Evolutionary conservation across 805 yeast genomes (phyloP).

Genomic region (Scheffersomyces coipomensis): DNA sequence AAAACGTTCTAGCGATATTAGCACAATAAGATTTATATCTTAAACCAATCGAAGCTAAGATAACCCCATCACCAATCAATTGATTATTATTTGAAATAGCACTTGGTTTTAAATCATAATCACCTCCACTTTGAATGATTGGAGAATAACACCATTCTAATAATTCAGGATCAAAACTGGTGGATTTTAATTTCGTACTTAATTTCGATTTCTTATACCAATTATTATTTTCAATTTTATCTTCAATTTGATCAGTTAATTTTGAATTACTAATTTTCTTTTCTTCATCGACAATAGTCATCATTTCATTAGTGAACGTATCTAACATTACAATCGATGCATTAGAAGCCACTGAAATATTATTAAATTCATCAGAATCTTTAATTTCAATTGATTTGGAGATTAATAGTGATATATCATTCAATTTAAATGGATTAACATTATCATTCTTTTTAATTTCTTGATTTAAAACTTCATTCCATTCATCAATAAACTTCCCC

Average conservation of each 20-base stretch:
- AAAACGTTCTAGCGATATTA: conserved; percentile 80
- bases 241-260: conserved; percentile 74
- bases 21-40: conserved; percentile 89
- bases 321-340: conserved; percentile 79
- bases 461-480: conserved; percentile 49
- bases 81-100: conserved; percentile 70
- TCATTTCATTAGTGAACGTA: conserved; percentile 83
- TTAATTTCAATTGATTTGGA: conserved; percentile 61
- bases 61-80: conserved; percentile 69
- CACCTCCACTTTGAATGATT: conserved; percentile 83
- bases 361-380: conserved; percentile 73
- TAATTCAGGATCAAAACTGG: conserved; percentile 61
- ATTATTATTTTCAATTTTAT: conserved; percentile 71
- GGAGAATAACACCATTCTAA: conserved; percentile 96
- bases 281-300: conserved; percentile 84
- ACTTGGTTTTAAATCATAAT: conserved; percentile 78
- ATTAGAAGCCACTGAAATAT: conserved; percentile 68
- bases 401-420: conserved; percentile 55
- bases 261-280: conserved; percentile 68
- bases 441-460: conserved; percentile 28
- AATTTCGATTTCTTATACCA: conserved; percentile 55
- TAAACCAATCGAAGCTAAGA: conserved; percentile 79
- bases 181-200: conserved; percentile 49
- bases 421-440: conserved; percentile 28
- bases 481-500: conserved; percentile 83